Base-by-base conservation (phyloP, 2,329 filamentous ascomycete genomes). In the Blastomyces silverae region DNA sequence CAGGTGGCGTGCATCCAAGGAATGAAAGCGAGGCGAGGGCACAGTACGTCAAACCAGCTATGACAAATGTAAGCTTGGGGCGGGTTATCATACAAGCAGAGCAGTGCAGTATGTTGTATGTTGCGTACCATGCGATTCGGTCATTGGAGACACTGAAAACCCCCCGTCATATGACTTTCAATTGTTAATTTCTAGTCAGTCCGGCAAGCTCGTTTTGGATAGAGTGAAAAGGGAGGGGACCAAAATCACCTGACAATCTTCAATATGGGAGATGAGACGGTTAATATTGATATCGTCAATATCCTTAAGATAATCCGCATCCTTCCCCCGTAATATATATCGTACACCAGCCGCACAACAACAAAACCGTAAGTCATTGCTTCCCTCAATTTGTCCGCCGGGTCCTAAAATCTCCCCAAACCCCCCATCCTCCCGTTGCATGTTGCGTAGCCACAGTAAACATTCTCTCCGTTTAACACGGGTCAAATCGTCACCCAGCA, bases 21-120 rank as follows among this genome's bases (percentile, higher is more conserved):
- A 97, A 85, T 1, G 86, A 84, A 5, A 97, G 80, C 4, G 91
- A 89, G 13, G 86, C 87, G 63, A 97, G 84, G 8, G 89, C 92
- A 76, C 92, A 97, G 79, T 92, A 97, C 11, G 91, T 92, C 75
- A 96, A 93, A 25, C 94, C 94, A 70, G 91, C 90, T 92, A 67
- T 39, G 65, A 61, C 39, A 61, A 46, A 34, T 39, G 57, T 59
- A 52, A 61, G 55, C 31, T 64, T 56, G 46, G 37, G 25, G 25
- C 17, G n/a, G 31, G 6, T 13, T 61, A 61, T 52, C 48, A 37
- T 61, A 48, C 28, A 58, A 62, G 39, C 39, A 52, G 66, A 67
- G 64, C 58, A 66, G 11, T 64, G 64, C 58, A 66, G 11, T 64
- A 69, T 28, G 59, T 64, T 61, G 11, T 64, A 69, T 28, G 59